Percentiles rank a stretch among this genome's conserved stretches.
phyloP scores from a whole-genome alignment of 139 green algal genomes.

The Chlamydomonas sphaeroides region DNA sequence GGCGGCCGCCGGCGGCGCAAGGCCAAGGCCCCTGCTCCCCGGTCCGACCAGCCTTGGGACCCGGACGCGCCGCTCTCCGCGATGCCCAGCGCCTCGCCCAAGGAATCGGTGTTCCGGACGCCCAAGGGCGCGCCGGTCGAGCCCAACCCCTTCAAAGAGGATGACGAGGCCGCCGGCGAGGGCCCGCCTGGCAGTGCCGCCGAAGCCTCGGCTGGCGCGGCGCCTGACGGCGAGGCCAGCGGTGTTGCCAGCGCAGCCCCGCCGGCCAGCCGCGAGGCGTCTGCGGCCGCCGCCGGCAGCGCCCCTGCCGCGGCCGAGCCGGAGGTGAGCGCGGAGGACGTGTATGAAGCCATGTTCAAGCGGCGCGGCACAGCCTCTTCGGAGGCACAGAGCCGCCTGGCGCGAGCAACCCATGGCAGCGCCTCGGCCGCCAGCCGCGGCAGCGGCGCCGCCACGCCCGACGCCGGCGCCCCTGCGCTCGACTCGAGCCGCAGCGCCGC shows the following conservation, averaged over 20 bases:
- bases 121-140: background rate
- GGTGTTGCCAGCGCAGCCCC: no score
- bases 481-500: no score
- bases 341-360: slow-evolving; percentile 43
- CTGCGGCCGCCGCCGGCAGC: no score
- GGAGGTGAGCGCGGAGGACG: background rate
- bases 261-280: no score
- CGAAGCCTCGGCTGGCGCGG: background rate
- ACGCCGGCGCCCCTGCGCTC: background rate
- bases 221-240: no score
- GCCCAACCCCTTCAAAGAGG: background rate
- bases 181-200: no score
- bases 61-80: background rate
- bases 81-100: background rate
- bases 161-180: background rate
- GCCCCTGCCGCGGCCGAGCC: background rate
- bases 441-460: background rate
- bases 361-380: background rate
- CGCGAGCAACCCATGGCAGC: background rate
- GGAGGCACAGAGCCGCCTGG: background rate
- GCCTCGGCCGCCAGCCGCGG: background rate
- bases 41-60: background rate
- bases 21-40: background rate
- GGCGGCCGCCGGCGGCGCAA: no score
- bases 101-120: background rate